phyloP scores from a whole-genome alignment of 192 early-diverging fungal genomes.

The Backusella luteola region DNA sequence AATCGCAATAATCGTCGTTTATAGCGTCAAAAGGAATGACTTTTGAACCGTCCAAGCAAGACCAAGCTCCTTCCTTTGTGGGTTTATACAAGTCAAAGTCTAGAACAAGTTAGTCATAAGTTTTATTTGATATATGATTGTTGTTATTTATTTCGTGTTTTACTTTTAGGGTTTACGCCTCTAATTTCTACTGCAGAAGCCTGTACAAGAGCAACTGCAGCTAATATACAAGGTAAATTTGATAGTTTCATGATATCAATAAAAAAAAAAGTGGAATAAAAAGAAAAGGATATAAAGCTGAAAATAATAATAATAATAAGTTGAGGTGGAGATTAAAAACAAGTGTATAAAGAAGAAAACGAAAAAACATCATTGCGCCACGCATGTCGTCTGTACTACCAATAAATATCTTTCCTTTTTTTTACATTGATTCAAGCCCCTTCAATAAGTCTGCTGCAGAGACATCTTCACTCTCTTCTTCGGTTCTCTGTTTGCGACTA shows the following conservation, averaged over 20 bases:
- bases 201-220: constrained; percentile 1
- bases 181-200: constrained; percentile 9
- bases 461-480: neutral
- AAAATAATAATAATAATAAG: neutral
- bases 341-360: neutral
- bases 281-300: neutral
- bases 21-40: constrained; percentile 68
- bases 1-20: constrained; percentile 99
- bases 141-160: neutral
- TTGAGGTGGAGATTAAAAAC: constrained; percentile 1
- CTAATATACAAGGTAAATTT: constrained; percentile 14
- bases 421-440: neutral
- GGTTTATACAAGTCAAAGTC: constrained; percentile 22
- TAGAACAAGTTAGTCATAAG: neutral
- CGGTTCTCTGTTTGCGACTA: neutral
- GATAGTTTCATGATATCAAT: neutral
- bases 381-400: neutral
- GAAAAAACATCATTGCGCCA: neutral
- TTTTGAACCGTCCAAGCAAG: constrained; percentile 73
- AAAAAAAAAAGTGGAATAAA: neutral
- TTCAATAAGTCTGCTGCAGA: constrained; percentile 10
- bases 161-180: constrained; percentile 9
- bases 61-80: constrained; percentile 42
- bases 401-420: neutral
- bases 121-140: neutral